Base-by-base conservation (phyloP, 116 monocot genomes). In the Trichopus zeylanicus region DNA sequence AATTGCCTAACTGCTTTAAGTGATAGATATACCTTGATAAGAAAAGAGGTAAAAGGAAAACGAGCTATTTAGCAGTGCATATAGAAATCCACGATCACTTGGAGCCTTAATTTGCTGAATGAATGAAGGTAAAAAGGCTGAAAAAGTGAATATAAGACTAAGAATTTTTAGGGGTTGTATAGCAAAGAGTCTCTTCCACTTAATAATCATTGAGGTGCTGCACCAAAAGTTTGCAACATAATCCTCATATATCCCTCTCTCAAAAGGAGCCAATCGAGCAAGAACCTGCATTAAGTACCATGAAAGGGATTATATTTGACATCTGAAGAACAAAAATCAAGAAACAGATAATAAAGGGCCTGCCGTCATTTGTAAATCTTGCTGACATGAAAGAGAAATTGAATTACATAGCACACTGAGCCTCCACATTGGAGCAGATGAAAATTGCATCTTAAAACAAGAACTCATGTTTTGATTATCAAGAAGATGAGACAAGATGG, bases 141-240 rank as follows among this genome's bases (percentile, higher is more conserved):
- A 54, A 59, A 81, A 30, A 6, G 95, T 97, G 37, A 72, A 30
- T 33, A 65, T 25, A 0, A 81, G 54, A 71, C 90, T 86, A 53
- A 97, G 48, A 29, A 69, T 16, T 70, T 84, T 97, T 63, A 90
- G 60, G 9, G 48, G 65, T 7, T 71, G 56, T 48, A 90, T 59
- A 1, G 76, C 53, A 48, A 90, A 84, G 51, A 86, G 32, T 53
- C 61, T 73, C 83, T 89, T 90, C 95, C 95, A 97, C 62, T 97
- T 97, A 48, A 97, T 77, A 47, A 97, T 24, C 30, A 86, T 69
- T 12, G 95, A 95, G 48, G 95, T 83, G 70, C 69, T 75, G 32
- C 95, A 95, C 95, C 95, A 95, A 67, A 95, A 95, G 63, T 89
- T 95, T 55, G 95, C 86, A 3, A n/a, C 95, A 51, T 95, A 95